Evolutionary conservation across 2,329 filamentous ascomycete species (phyloP).

Genomic region (Pseudogymnoascus verrucosus): DNA sequence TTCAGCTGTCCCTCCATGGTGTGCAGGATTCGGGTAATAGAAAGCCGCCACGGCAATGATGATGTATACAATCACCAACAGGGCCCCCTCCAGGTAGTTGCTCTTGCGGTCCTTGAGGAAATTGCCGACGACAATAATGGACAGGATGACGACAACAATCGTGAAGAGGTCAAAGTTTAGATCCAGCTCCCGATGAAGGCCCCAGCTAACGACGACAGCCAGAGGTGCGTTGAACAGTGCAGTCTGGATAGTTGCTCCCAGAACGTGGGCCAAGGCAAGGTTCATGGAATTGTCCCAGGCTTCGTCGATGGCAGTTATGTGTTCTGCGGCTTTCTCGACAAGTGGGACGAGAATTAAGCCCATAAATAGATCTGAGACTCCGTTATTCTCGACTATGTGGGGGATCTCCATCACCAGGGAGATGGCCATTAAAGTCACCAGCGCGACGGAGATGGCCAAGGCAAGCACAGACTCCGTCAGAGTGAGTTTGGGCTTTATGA

Average conservation of each 20-base stretch:
- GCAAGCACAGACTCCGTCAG: conserved; percentile 64
- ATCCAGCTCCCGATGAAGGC: conserved; percentile 60
- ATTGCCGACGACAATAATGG: conserved; percentile 79
- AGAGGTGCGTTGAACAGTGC: conserved; percentile 81
- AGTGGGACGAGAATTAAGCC: conserved; percentile 72
- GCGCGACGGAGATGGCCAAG: conserved; percentile 53
- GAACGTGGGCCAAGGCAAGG: conserved; percentile 75
- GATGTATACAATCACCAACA: conserved; percentile 64
- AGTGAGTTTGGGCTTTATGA: conserved; percentile 60
- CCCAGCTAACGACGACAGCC: conserved; percentile 78
- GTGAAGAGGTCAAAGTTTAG: conserved; percentile 86
- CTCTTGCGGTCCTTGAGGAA: conserved; percentile 83
- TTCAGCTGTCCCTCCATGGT: not conserved
- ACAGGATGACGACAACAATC: conserved; percentile 69
- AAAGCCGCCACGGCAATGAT: conserved; percentile 52
- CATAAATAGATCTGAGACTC: conserved; percentile 50
- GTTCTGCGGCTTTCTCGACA: conserved; percentile 81
- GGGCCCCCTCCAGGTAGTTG: conserved; percentile 80
- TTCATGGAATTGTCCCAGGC: conserved; percentile 80
- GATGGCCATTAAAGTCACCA: conserved; percentile 67
- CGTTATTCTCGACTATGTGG: conserved; percentile 43
- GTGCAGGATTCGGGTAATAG: conserved; percentile 44
- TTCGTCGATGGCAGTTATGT: conserved; percentile 76
- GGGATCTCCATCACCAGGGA: conserved; percentile 67
- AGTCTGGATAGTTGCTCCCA: conserved; percentile 83